These are phyloP conservation scores for Talaromyces nanjingensis DNA, from an alignment of 495 filamentous ascomycete genomes.

Conservation along the genomic window DNA sequence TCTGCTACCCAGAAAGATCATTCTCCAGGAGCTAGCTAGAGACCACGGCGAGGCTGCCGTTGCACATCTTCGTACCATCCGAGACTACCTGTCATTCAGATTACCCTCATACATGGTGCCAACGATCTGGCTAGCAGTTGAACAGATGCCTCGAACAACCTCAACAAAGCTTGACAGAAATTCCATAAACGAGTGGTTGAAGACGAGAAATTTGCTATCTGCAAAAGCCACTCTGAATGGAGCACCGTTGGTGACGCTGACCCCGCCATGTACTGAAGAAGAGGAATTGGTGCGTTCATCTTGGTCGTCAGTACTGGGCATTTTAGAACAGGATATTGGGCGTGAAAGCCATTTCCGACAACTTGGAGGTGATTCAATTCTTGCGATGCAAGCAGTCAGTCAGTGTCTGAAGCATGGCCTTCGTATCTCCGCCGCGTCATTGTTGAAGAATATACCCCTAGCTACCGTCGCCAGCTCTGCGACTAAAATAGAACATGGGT, in stretches of 20 bases:
- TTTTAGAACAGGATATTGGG: background rate
- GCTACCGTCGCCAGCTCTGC: no score
- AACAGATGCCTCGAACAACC: conserved; percentile 29
- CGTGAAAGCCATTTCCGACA: conserved; percentile 23
- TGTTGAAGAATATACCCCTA: no score
- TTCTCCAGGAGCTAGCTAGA: background rate
- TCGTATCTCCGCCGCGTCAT: no score
- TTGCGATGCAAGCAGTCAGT: conserved; percentile 21
- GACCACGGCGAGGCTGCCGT: background rate
- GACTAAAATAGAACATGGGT: no score
- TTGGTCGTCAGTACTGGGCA: background rate
- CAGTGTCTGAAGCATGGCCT: conserved; percentile 16
- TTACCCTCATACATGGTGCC: conserved; percentile 39
- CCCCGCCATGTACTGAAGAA: background rate
- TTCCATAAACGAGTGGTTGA: conserved; percentile 18
- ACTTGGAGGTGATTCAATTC: conserved; percentile 32
- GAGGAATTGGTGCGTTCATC: background rate
- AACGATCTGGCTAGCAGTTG: conserved; percentile 31
- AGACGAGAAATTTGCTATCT: background rate
- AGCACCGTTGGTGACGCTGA: background rate
- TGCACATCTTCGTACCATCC: background rate
- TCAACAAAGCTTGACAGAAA: conserved; percentile 38
- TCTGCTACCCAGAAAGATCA: background rate
- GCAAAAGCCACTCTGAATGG: background rate
- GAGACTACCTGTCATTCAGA: conserved; percentile 12